Evolutionary conservation across 257 asterid genomes (phyloP), one percentile per base, ranked within the genome.

Genomic region (Cordia subcordata): DNA sequence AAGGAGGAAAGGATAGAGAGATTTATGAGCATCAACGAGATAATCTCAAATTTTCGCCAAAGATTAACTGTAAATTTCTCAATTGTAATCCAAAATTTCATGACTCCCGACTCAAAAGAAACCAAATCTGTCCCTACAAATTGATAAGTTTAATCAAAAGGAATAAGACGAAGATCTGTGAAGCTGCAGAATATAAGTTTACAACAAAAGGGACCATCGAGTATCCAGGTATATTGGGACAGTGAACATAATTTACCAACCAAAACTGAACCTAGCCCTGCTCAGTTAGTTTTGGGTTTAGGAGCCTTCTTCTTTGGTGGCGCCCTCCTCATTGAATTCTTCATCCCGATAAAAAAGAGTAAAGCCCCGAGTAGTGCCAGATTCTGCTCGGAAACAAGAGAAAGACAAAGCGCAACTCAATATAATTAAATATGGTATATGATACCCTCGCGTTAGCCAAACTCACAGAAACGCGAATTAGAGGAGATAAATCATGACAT

Each of bases 291-390:
- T 74, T 93, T 89, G 12, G 95, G 51, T 73, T 93, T 93, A 42
- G 73, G 66, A 50, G 76, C 74, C 86, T 74, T 86, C 94, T 83
- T 88, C 92, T 83, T 93, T 8, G 75, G 56, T 5, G 94, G 71
- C 74, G 96, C 86, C 77, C 79, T 72, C 44, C 86, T 84, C 70
- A 80, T 77, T 13, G 99, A 83, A 75, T 85, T 86, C 80, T 83
- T 86, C 99, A 93, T 85, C 63, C 99, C 97, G 8, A 89, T 75
- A 70, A 80, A 93, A 74, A 89, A 89, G 66, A 89, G 78, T 49
- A 93, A 70, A 17, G 89, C 97, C 21, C 99, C 97, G 0, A 84
- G 73, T 73, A 93, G 61, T 10, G 96, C 92, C 87, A 86, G 68
- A 64, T 77, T 81, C 97, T 93, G 78, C 49, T 51, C 35, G 37